phyloP scores from a whole-genome alignment of 129 eudicot species.

The Kitagawia praeruptora region DNA sequence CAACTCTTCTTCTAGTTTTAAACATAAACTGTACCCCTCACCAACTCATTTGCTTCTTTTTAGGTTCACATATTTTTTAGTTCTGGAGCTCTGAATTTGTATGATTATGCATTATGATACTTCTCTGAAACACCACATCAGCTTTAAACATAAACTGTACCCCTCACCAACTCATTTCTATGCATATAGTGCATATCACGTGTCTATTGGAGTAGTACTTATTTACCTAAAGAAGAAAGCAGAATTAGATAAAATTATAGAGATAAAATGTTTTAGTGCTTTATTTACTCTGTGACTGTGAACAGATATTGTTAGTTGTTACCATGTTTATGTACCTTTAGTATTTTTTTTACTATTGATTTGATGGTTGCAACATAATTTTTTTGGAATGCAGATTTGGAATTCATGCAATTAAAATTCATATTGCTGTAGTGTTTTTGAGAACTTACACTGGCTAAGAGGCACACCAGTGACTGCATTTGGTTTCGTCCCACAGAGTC shows the following conservation, averaged over 20 bases:
- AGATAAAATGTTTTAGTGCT: neutral
- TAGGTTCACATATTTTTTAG: conserved; percentile 7
- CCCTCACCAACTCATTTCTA: conserved; percentile 23
- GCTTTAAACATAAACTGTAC: conserved; percentile 22
- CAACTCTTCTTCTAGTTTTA: too few relatives aligned
- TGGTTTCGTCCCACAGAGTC: conserved; percentile 65
- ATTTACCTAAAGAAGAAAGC: neutral
- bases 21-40: too few relatives aligned
- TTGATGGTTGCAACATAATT: neutral
- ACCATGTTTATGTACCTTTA: neutral
- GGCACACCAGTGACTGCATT: conserved; percentile 63
- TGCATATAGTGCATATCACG: neutral
- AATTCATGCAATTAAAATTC: conserved; percentile 19
- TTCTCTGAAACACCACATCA: conserved; percentile 29
- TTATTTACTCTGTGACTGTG: neutral
- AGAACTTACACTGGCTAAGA: conserved; percentile 51
- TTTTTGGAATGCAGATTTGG: conserved; percentile 9
- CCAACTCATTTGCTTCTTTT: conserved; percentile 16
- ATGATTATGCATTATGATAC: conserved; percentile 14
- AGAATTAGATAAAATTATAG: neutral
- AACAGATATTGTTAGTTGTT: neutral
- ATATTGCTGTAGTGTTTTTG: conserved; percentile 4
- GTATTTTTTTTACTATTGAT: neutral
- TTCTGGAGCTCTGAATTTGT: conserved; percentile 18
- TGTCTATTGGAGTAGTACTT: neutral